Base-by-base conservation (phyloP, 2,329 filamentous ascomycete species). In the Verticillium isaacii region DNA sequence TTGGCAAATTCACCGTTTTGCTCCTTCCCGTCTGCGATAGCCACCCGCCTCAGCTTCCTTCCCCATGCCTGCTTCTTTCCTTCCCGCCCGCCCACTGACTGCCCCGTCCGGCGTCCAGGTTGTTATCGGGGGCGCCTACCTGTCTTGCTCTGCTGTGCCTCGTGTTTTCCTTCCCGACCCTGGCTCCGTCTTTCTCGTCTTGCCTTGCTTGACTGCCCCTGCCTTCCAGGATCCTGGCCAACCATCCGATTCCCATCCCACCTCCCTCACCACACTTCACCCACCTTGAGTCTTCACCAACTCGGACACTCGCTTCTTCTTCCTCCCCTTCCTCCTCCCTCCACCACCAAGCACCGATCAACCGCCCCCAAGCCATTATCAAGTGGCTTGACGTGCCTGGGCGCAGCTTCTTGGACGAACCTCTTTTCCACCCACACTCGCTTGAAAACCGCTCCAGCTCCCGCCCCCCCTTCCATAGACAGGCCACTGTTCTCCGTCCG, bases 351-450 rank as follows among this genome's bases (percentile, higher is more conserved):
- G 45, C 45, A 23, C 45, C 45, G 23, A 52, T 9, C n/a, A 23
- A 52, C n/a, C 45, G 45, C n/a, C 19, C 45, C 19, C 39, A 15
- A 58, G 57, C 57, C 39, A 45, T 50, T 32, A 15, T 58, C 37
- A 32, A 41, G 37, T 58, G 57, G 57, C 57, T 58, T 58, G 37
- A 50, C 39, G 57, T 45, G 15, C 54, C 34, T 32, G n/a, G 45
- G 45, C n/a, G 37, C 45, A 23, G 39, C 36, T 57, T 37, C 55
- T 15, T 19, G 55, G 55, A 34, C 32, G 19, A 23, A 36, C 37
- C 57, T 32, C 37, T 14, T 41, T 34, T 36, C 19, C 19, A 17
- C 57, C 25, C 23, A 58, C 57, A 45, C 37, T 58, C 57, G 57
- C 57, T 58, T 58, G 29, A 41, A 19, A 37, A 32, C 23, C 19